Conservation (phyloP, 768 basidiomycete species). For the Lepiota subincarnata region DNA sequence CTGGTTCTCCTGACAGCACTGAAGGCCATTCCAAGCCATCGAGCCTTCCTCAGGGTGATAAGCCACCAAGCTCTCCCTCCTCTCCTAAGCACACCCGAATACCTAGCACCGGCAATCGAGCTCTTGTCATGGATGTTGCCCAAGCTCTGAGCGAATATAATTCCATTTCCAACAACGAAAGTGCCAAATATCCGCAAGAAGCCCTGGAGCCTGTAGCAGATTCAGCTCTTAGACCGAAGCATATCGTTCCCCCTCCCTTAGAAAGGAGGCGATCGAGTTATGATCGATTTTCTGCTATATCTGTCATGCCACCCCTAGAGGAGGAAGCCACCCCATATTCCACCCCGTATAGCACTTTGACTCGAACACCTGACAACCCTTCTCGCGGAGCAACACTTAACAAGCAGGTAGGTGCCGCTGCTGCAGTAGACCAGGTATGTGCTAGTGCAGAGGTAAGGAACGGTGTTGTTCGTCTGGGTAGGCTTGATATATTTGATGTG, state of each 20-base stretch:
- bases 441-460: neutral
- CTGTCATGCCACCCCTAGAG: slow-evolving; percentile 53
- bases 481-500: neutral
- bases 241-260: slow-evolving; percentile 23
- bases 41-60: slow-evolving; percentile 19
- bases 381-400: neutral
- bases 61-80: slow-evolving; percentile 20
- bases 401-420: neutral
- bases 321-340: slow-evolving; percentile 62
- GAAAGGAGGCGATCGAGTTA: slow-evolving; percentile 67
- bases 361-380: slow-evolving; percentile 22
- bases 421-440: neutral
- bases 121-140: slow-evolving; percentile 77
- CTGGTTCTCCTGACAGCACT: neutral
- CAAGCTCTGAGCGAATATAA: slow-evolving; percentile 45
- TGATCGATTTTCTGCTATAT: slow-evolving; percentile 60
- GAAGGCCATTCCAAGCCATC: slow-evolving; percentile 2
- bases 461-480: slow-evolving; percentile 8
- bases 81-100: slow-evolving; percentile 50
- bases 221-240: slow-evolving; percentile 19
- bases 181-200: neutral
- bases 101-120: slow-evolving; percentile 64
- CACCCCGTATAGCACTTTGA: slow-evolving; percentile 52
- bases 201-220: neutral
- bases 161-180: neutral